Evolutionary conservation across 306 rosid species (phyloP).

Genomic region (Quercus rubra): DNA sequence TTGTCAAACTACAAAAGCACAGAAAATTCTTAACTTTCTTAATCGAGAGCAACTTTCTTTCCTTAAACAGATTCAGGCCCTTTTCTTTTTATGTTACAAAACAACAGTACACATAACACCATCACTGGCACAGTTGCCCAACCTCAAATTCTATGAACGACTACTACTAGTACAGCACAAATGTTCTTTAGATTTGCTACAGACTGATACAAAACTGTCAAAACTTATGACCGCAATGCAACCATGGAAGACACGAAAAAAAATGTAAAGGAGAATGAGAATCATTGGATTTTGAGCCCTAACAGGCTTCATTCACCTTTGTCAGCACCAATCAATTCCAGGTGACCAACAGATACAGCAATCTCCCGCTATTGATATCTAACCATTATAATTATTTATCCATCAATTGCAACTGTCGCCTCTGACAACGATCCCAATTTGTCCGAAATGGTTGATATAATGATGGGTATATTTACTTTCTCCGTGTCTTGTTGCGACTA

Average conservation of each 20-base stretch:
- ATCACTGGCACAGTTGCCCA: slow-evolving; percentile 24
- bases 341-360: slow-evolving; percentile 16
- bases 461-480: slow-evolving; percentile 42
- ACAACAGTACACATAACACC: slow-evolving; percentile 33
- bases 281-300: slow-evolving; percentile 18
- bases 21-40: no score
- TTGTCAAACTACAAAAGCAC: no score
- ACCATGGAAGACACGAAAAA: slow-evolving; percentile 11
- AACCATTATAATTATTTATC: slow-evolving; percentile 13
- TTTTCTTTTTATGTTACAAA: slow-evolving; percentile 55
- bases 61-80: slow-evolving; percentile 29
- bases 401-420: slow-evolving; percentile 3
- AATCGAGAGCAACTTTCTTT: background rate
- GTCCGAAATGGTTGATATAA: slow-evolving; percentile 6
- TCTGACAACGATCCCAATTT: slow-evolving; percentile 12
- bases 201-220: slow-evolving; percentile 55
- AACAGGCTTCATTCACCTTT: slow-evolving; percentile 24
- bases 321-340: slow-evolving; percentile 22
- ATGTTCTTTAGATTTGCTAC: slow-evolving; percentile 32
- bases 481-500: slow-evolving; percentile 50
- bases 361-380: slow-evolving; percentile 12
- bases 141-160: slow-evolving; percentile 31
- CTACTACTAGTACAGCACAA: slow-evolving; percentile 38
- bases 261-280: background rate
- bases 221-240: slow-evolving; percentile 29